phyloP scores from a whole-genome alignment of 2,329 filamentous ascomycete species.

The Diplodia intermedia region DNA sequence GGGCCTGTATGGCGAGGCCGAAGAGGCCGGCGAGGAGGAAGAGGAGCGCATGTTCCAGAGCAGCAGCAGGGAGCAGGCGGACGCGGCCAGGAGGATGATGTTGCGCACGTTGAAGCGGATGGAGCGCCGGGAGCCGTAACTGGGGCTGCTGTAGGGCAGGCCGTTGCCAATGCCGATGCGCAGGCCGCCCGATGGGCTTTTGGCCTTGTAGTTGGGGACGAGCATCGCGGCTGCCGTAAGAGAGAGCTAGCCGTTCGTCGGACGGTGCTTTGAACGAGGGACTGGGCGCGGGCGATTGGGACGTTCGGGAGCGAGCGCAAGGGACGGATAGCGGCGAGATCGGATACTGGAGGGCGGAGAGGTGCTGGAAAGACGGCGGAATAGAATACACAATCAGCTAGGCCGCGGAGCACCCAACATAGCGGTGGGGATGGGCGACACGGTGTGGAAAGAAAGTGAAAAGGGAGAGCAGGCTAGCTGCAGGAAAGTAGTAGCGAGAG shows the following conservation, averaged over 20 bases:
- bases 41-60: slow-evolving; percentile 26
- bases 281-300: neutral
- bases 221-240: neutral
- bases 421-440: neutral
- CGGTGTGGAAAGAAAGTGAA: neutral
- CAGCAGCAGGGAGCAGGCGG: slow-evolving; percentile 25
- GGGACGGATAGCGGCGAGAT: neutral
- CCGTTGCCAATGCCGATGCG: slow-evolving; percentile 24
- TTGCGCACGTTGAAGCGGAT: slow-evolving; percentile 26
- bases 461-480: neutral
- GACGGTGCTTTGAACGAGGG: neutral
- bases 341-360: neutral
- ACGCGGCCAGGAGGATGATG: slow-evolving; percentile 13
- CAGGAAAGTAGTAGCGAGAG: neutral
- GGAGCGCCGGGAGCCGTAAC: slow-evolving; percentile 13
- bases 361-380: neutral
- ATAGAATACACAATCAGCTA: slow-evolving; percentile 4
- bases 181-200: neutral
- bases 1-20: neutral
- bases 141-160: slow-evolving; percentile 15
- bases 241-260: neutral
- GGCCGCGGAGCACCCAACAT: slow-evolving; percentile 16
- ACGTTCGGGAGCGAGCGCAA: neutral
- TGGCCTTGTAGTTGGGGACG: slow-evolving; percentile 6
- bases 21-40: neutral